Evolutionary conservation across 805 yeast species (phyloP), one percentile per base, ranked within the genome.

Genomic region (Ogataea degrootiae): DNA sequence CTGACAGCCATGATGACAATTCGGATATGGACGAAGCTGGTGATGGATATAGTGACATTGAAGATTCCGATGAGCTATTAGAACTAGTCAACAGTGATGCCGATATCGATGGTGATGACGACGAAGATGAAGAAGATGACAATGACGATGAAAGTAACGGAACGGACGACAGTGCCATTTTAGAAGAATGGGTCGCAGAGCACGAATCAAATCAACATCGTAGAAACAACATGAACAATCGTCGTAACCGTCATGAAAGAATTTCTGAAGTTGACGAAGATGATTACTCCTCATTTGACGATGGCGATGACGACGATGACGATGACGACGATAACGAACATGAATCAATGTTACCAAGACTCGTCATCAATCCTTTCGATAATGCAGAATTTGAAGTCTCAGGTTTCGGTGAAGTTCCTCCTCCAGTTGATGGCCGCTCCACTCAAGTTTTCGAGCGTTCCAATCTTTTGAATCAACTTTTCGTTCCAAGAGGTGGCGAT

Each of bases 131-230:
- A 11, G 49, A 49, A 19, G 54, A 48, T 5, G 55, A 54, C 4
- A 50, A 45, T 29, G 55, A 39, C 6, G 46, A 42, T 26, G 53
- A 43, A 6, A 45, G 49, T 39, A 49, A 42, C 12, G 54, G 58
- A 14, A 65, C 60, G 38, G 63, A 63, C 34, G 68, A 63, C 37
- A 61, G 66, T 44, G 62, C 55, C 0, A 62, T 65, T 39, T 48
- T 65, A 17, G 63, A 65, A 33, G 65, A 64, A 26, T 65, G 69
- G 69, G 45, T 64, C 11, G 60, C 59, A 4, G 67, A 65, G 34
- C 60, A 61, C 40, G 67, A 60, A 39, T 48, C 44, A 42, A 53
- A 56, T 21, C 60, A 58, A 38, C 49, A 55, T n/a, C 54, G 46
- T 37, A 50, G 58, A 48, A 49, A 54, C 35, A 46, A 45, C 3